phyloP scores from a whole-genome alignment of 306 rosid genomes.

The Clitoria ternatea region DNA sequence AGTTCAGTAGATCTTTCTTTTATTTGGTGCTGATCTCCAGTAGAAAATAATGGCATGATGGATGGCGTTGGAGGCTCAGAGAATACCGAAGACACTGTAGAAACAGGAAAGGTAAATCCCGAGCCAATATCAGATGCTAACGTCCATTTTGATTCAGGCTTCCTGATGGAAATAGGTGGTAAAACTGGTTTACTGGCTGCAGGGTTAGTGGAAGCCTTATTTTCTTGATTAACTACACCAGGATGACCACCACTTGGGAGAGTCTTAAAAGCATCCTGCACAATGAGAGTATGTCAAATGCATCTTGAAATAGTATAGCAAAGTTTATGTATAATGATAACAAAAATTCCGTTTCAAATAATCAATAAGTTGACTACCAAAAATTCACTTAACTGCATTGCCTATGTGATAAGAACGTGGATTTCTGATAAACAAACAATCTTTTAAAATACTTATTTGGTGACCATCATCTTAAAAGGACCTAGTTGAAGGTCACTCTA shows the following conservation, averaged over 20 bases:
- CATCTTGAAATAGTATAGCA: neutral
- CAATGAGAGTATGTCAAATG: neutral
- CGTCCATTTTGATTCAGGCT: slow-evolving; percentile 56
- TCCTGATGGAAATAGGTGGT: slow-evolving; percentile 59
- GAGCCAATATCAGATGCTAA: slow-evolving; percentile 48
- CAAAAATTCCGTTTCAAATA: neutral
- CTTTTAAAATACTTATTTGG: too few relatives aligned
- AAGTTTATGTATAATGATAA: neutral
- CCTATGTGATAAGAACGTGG: neutral
- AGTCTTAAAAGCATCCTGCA: slow-evolving; percentile 47
- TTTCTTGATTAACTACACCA: slow-evolving; percentile 28
- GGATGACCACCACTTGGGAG: slow-evolving; percentile 24
- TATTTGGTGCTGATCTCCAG: slow-evolving; percentile 32
- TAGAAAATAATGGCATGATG: slow-evolving; percentile 46
- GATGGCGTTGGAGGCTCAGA: slow-evolving; percentile 87
- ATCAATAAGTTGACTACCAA: neutral
- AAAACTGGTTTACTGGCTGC: slow-evolving; percentile 49
- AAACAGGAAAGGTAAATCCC: slow-evolving; percentile 77
- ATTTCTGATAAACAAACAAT: neutral
- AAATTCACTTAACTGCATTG: neutral
- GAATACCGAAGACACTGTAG: slow-evolving; percentile 46
- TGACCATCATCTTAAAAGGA: too few relatives aligned
- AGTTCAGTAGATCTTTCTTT: slow-evolving; percentile 39
- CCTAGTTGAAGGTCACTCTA: too few relatives aligned
- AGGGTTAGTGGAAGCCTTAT: slow-evolving; percentile 29